Conservation (phyloP, 768 basidiomycete species). For the Russula dissimulans region DNA sequence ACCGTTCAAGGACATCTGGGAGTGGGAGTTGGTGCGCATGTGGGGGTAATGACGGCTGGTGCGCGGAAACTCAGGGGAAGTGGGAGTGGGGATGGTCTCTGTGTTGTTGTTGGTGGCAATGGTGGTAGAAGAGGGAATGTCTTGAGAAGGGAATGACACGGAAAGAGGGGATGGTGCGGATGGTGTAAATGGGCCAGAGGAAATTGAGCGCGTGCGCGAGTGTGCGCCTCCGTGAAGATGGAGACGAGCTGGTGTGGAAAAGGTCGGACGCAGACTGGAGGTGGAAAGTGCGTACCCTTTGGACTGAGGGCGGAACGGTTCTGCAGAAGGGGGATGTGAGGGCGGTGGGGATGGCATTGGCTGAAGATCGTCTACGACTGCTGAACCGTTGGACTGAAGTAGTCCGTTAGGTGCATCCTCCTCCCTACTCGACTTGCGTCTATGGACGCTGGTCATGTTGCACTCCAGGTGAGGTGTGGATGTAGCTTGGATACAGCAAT, state of each 20-base stretch:
- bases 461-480: background rate
- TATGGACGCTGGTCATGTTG: constrained; percentile 24
- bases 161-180: constrained; percentile 44
- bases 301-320: constrained; percentile 29
- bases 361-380: background rate
- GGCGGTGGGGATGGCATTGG: constrained; percentile 20
- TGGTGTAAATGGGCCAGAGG: constrained; percentile 39
- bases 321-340: constrained; percentile 22
- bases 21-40: constrained; percentile 11
- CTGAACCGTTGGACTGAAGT: constrained; percentile 6
- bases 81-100: background rate
- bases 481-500: background rate
- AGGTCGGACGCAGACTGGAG: constrained; percentile 24
- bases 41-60: background rate
- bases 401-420: constrained; percentile 24
- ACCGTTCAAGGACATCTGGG: constrained; percentile 3
- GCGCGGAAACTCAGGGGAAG: constrained; percentile 5
- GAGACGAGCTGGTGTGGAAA: constrained; percentile 23
- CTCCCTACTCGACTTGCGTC: constrained; percentile 31
- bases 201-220: constrained; percentile 40
- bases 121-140: constrained; percentile 18
- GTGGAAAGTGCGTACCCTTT: constrained; percentile 17
- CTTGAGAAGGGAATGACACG: constrained; percentile 29
- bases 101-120: background rate
- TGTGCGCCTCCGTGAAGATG: constrained; percentile 24